Evolutionary conservation across 2,329 filamentous ascomycete genomes (phyloP).

Genomic region (Alternaria postmessia): DNA sequence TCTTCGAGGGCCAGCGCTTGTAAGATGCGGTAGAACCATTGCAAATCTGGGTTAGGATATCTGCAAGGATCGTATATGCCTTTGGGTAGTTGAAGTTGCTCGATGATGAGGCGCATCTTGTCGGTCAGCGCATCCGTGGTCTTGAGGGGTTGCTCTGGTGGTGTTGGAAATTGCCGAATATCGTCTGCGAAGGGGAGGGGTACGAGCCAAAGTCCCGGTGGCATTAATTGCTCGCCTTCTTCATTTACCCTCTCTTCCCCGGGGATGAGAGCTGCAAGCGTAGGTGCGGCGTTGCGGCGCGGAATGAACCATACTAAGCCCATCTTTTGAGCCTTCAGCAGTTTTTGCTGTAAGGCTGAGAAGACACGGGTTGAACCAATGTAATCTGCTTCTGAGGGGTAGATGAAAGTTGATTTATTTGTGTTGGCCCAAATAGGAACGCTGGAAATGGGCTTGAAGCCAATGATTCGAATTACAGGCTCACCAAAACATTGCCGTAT

Average conservation of each 20-base stretch:
- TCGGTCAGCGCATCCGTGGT: conserved; percentile 76
- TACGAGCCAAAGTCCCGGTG: conserved; percentile 87
- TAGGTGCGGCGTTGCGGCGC: conserved; percentile 79
- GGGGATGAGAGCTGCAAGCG: conserved; percentile 82
- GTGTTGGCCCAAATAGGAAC: conserved; percentile 85
- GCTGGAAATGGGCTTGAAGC: conserved; percentile 83
- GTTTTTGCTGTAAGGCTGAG: conserved; percentile 86
- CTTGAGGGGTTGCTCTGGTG: conserved; percentile 54
- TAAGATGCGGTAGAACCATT: conserved; percentile 97
- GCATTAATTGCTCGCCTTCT: conserved; percentile 73
- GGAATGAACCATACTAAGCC: conserved; percentile 90
- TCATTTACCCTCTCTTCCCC: conserved; percentile 71
- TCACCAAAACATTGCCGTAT: conserved; percentile 79
- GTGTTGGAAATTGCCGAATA: conserved; percentile 75
- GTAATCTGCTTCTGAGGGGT: conserved; percentile 88
- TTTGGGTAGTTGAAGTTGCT: conserved; percentile 88
- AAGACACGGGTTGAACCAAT: conserved; percentile 94
- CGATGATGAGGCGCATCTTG: conserved; percentile 80
- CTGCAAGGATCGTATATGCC: conserved; percentile 82
- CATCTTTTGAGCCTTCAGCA: conserved; percentile 80
- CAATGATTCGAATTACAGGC: conserved; percentile 85
- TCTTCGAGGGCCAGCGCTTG: conserved; percentile 92
- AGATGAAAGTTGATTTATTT: conserved; percentile 89
- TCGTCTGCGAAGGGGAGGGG: conserved; percentile 91
- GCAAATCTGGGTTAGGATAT: conserved; percentile 90